phyloP scores from a whole-genome alignment of 1,284 basidiomycete genomes.

The Heterobasidion parviporum region DNA sequence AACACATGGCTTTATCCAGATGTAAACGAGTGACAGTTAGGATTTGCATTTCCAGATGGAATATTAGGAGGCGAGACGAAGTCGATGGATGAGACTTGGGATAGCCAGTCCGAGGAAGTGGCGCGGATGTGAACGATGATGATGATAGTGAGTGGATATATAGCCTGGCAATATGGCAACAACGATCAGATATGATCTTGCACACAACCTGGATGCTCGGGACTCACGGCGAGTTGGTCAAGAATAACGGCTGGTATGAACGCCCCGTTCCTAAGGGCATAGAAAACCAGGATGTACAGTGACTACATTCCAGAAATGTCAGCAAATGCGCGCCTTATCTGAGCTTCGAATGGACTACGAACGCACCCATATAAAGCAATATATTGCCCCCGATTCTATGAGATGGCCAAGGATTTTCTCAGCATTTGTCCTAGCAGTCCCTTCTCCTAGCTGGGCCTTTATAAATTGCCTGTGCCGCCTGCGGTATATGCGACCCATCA shows the following conservation, averaged over 20 bases:
- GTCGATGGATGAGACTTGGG: too few species aligned
- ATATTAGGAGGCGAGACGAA: too few species aligned
- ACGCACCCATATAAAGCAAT: constrained; percentile 6
- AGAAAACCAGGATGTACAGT: too few species aligned
- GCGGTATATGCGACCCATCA: neutral
- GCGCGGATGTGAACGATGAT: neutral
- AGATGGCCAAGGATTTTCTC: constrained; percentile 5
- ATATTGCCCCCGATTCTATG: constrained; percentile 8
- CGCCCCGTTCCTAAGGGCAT: too few species aligned
- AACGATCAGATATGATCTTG: too few species aligned
- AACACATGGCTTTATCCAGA: too few species aligned
- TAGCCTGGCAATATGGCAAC: too few species aligned
- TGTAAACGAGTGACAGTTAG: too few species aligned
- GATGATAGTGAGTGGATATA: neutral
- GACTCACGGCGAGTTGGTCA: neutral
- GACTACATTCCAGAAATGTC: neutral
- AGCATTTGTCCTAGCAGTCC: neutral
- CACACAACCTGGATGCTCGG: neutral
- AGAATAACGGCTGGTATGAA: too few species aligned
- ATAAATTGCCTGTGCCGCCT: neutral
- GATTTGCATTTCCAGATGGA: too few species aligned
- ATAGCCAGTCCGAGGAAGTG: too few species aligned
- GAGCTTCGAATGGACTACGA: neutral
- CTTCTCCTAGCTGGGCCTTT: neutral
- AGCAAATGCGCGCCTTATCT: neutral